Evolutionary conservation across 441 rosid species (phyloP).

Genomic region (Geranium incanum): DNA sequence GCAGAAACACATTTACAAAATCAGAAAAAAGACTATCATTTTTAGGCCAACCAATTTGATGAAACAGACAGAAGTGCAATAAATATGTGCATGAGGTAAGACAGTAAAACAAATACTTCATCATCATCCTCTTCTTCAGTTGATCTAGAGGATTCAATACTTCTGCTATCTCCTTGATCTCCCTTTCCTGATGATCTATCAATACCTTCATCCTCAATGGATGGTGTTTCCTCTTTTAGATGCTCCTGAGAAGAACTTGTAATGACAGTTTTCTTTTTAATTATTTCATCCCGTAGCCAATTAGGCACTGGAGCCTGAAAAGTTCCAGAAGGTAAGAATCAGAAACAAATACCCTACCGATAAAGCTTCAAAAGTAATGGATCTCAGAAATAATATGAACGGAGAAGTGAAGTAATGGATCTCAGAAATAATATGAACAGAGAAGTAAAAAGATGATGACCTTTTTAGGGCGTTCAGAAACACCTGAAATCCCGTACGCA

Average conservation of each 20-base stretch:
- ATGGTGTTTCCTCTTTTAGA: constrained; percentile 45
- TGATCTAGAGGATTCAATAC: constrained; percentile 60
- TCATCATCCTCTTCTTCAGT: constrained; percentile 84
- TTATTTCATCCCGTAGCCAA: constrained; percentile 93
- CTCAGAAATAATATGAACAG: constrained; percentile 4
- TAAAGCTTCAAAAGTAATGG: not conserved
- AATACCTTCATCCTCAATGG: constrained; percentile 52
- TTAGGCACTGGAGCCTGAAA: constrained; percentile 80
- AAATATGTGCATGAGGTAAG: constrained; percentile 13
- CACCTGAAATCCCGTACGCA: constrained; percentile 51
- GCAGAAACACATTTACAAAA: not conserved
- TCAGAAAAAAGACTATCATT: not conserved
- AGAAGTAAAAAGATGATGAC: constrained; percentile 30
- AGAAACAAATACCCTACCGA: constrained; percentile 10
- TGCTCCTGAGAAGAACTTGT: constrained; percentile 51
- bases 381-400: not conserved
- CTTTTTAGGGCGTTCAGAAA: constrained; percentile 74
- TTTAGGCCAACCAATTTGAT: not conserved
- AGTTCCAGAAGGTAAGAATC: constrained; percentile 23
- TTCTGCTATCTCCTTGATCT: constrained; percentile 58
- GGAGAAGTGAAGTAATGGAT: too few relatives aligned
- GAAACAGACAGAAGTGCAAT: constrained; percentile 8
- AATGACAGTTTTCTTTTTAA: constrained; percentile 63
- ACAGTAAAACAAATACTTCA: constrained; percentile 42
- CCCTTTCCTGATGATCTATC: constrained; percentile 42